Conservation (phyloP, 306 rosid genomes). For the Dryas alaskensis region DNA sequence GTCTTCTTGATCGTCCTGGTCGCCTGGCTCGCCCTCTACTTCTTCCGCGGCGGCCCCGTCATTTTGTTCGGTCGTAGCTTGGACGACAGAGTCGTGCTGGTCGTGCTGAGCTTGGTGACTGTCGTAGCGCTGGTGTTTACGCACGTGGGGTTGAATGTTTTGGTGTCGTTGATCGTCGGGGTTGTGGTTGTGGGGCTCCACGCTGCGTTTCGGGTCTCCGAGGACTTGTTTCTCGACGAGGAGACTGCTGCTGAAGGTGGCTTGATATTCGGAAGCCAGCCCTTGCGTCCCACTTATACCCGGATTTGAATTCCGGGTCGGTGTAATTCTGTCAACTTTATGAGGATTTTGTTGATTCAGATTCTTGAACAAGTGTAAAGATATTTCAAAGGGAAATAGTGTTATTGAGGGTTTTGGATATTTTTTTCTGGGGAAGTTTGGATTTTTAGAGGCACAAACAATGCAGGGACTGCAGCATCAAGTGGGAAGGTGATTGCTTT, state of each 20-base stretch:
- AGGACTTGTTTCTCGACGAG: slow-evolving; percentile 49
- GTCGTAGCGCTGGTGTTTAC: slow-evolving; percentile 44
- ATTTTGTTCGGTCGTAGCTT: slow-evolving; percentile 24
- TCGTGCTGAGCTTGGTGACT: slow-evolving; percentile 34
- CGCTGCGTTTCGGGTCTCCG: slow-evolving; percentile 45
- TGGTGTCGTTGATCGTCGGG: slow-evolving; percentile 42
- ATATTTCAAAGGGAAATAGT: not conserved
- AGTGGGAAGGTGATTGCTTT: not conserved
- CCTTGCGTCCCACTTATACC: slow-evolving; percentile 9
- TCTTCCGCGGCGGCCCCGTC: slow-evolving; percentile 37
- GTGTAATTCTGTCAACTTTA: not conserved
- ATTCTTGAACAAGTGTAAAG: too few species aligned
- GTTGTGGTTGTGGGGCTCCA: slow-evolving; percentile 43
- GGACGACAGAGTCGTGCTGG: slow-evolving; percentile 37
- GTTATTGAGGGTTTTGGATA: not conserved
- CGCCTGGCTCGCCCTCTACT: slow-evolving; percentile 48
- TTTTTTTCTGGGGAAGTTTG: not conserved
- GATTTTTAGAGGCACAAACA: not conserved
- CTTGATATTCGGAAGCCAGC: slow-evolving; percentile 36
- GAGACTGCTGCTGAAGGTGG: slow-evolving; percentile 42
- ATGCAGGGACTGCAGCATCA: not conserved
- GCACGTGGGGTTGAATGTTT: slow-evolving; percentile 41
- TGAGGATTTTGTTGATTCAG: not conserved
- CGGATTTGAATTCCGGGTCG: slow-evolving; percentile 20
- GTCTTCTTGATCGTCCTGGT: slow-evolving; percentile 35